phyloP scores from a whole-genome alignment of 108 stramenopile genomes.

The Fragilariopsis cylindrus region DNA sequence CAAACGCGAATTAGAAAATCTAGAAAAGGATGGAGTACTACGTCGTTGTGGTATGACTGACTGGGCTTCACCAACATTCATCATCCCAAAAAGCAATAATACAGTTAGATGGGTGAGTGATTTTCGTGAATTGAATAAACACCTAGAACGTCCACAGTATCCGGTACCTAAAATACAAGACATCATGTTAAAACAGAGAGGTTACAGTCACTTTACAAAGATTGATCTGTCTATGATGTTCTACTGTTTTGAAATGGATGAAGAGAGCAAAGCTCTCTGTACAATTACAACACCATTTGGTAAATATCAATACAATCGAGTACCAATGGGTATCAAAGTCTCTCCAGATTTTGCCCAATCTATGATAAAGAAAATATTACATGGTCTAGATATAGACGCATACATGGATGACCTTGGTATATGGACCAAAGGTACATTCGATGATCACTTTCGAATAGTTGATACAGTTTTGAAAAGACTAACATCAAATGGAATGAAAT shows the following conservation, averaged over 20 bases:
- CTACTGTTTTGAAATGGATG: constrained; percentile 11
- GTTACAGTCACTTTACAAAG: constrained; percentile 27
- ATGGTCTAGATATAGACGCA: not conserved
- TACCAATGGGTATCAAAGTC: constrained; percentile 49
- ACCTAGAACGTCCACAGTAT: not conserved
- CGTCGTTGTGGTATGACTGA: not conserved
- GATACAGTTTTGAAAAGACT: not conserved
- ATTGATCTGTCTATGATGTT: constrained; percentile 32
- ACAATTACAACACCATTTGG: constrained; percentile 45
- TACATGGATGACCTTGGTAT: constrained; percentile 7
- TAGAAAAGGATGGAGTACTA: constrained; percentile 33
- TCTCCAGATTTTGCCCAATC: constrained; percentile 47
- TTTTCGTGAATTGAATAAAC: not conserved
- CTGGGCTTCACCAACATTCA: constrained; percentile 28
- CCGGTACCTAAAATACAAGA: constrained; percentile 26
- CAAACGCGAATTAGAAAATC: constrained; percentile 30
- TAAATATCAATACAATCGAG: constrained; percentile 35
- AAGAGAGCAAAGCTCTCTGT: constrained; percentile 25
- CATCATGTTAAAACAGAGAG: constrained; percentile 10
- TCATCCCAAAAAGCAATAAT: constrained; percentile 45
- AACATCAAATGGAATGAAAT: not conserved
- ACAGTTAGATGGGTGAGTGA: not conserved
- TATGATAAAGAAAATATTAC: constrained; percentile 37
- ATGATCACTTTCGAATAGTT: not conserved
- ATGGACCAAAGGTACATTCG: not conserved